Evolutionary conservation across 2,329 filamentous ascomycete genomes (phyloP).

Genomic region (Karstenula rhodostoma): DNA sequence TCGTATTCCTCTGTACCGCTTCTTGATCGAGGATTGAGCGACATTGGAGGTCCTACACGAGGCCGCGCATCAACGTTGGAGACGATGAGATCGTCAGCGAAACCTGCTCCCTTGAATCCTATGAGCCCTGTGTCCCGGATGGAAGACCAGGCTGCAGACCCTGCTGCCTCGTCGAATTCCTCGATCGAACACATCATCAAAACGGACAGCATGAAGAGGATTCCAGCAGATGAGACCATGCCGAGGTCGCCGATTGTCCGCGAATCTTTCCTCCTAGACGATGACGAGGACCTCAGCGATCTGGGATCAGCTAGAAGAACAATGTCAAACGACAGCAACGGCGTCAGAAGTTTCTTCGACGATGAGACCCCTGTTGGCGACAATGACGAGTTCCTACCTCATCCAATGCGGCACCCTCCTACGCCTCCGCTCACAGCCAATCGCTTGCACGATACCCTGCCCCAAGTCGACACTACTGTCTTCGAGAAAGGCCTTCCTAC

Average conservation of each 20-base stretch:
- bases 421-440: conserved; percentile 55
- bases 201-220: conserved; percentile 60
- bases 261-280: conserved; percentile 61
- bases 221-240: conserved; percentile 54
- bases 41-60: conserved; percentile 28
- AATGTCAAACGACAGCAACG: conserved; percentile 48
- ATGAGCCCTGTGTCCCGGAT: conserved; percentile 23
- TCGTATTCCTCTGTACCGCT: conserved; percentile 82
- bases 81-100: conserved; percentile 58
- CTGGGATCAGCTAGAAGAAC: conserved; percentile 60
- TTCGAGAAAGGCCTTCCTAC: conserved; percentile 49
- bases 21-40: conserved; percentile 69
- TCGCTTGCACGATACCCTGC: conserved; percentile 32
- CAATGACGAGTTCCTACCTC: conserved; percentile 37
- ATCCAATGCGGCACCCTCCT: conserved; percentile 50
- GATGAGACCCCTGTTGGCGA: conserved; percentile 52
- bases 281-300: conserved; percentile 64
- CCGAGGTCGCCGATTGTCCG: conserved; percentile 44
- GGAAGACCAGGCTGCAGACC: conserved; percentile 23
- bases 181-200: conserved; percentile 61
- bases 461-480: conserved; percentile 35
- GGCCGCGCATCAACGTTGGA: conserved; percentile 47
- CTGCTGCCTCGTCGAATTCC: conserved; percentile 52
- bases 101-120: conserved; percentile 43
- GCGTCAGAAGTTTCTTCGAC: conserved; percentile 59